Evolutionary conservation across 129 eudicot genomes (phyloP), one percentile per base, ranked within the genome.

Genomic region (Chrysanthemum makinoi): DNA sequence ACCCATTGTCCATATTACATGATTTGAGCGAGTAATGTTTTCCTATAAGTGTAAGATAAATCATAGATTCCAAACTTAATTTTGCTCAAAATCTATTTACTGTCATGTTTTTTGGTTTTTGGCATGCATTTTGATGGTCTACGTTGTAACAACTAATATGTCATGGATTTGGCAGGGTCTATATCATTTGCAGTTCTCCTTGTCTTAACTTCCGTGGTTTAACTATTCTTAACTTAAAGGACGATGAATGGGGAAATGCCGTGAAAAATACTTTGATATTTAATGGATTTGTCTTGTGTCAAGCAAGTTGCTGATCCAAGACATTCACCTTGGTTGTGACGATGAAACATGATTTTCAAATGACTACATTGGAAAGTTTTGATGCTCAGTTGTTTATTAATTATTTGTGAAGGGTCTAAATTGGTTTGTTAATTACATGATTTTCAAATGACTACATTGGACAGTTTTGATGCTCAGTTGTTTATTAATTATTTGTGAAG

Each of bases 1-100:
- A 69, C 98, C 96, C 98, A 92, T 92, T 35, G 96, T 92, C 87
- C 90, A 92, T 96, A 86, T 92, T 47, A 92, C 73, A 68, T 92
- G 98, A 83, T 92, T 86, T 64, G 96, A 72, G 39, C 96, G 89
- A 35, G 98, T 92, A 62, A 92, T 86, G 39, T 92, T 92, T 13
- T 91, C 91, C 22, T 20, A 20, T 20, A n/a, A n/a, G n/a, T n/a
- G n/a, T n/a, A n/a, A n/a, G n/a, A n/a, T n/a, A n/a, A n/a, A n/a
- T n/a, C n/a, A n/a, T n/a, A n/a, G n/a, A n/a, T n/a, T n/a, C n/a
- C n/a, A n/a, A n/a, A n/a, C n/a, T n/a, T n/a, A n/a, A n/a, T n/a
- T n/a, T n/a, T n/a, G n/a, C n/a, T n/a, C n/a, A n/a, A n/a, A n/a
- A n/a, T n/a, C 22, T 20, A 20, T 20, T 26, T 10, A 54, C 22